Evolutionary conservation across 1,284 basidiomycete genomes (phyloP), one percentile per base, ranked within the genome.

Genomic region (Fomes fomentarius): DNA sequence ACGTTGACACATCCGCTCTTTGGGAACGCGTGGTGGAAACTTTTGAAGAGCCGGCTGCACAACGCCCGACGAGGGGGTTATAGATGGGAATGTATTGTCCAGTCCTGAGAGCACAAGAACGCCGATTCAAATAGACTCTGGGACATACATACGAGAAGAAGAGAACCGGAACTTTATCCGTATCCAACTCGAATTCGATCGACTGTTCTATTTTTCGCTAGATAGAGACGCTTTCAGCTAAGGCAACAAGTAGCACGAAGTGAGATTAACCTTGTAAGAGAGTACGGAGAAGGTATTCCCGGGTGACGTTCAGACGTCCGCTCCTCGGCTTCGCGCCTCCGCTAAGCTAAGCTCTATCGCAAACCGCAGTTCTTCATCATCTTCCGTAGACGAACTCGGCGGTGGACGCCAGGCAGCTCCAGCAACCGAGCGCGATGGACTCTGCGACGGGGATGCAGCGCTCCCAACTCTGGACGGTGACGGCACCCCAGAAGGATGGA

Each of bases 321-420:
- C 68, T 4, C 67, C 69, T 1, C 69, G 63, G 48, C 69, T 71
- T 8, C 66, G 58, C 25, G 70, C 70, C 56, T 71, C 70, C 0
- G 68, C 69, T 9, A 71, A 58, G 50, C 69, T 71, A 41, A 71
- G 52, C 56, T 71, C 68, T 46, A 71, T 68, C 9, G 68, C 70
- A 44, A 65, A 69, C 17, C 64, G 60, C 42, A 71, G 35, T 35
- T 71, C 69, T 30, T 66, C 67, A 26, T 57, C 48, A 8, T 65
- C 65, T 24, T 50, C 38, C n/a, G 34, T 21, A n/a, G 41, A 33
- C 7, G 43, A 53, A 47, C 17, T 47, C 11, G 25, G 39, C 39
- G 15, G 28, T 33, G 38, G 21, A 7, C 25, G 24, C 4, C 10
- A 33, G 12, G 45, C 8, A 43, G 28, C 25, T 12, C 44, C 51